Conservation (phyloP, 2,329 filamentous ascomycete genomes). For the Diaporthe citrichinensis region DNA sequence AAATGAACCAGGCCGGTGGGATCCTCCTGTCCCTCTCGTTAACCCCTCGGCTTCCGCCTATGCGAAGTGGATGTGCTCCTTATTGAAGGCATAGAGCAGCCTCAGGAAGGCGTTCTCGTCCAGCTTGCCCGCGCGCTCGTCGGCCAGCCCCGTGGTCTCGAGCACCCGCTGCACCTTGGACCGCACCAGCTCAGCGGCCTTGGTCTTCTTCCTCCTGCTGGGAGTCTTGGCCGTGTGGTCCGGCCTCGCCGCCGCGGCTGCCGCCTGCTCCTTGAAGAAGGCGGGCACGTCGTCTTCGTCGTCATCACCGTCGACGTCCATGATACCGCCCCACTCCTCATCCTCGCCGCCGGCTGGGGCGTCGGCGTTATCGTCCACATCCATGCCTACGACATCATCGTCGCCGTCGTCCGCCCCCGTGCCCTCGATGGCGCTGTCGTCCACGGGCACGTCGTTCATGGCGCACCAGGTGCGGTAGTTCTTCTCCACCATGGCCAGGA, state of each 20-base stretch:
- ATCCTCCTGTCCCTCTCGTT: background rate
- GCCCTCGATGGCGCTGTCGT: conserved; percentile 72
- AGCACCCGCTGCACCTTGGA: conserved; percentile 90
- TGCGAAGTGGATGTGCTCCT: conserved; percentile 93
- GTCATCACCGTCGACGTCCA: conserved; percentile 67
- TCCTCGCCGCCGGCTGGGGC: conserved; percentile 57
- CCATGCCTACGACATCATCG: conserved; percentile 46
- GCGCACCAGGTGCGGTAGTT: conserved; percentile 95
- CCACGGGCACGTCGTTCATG: conserved; percentile 83
- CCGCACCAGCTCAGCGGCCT: conserved; percentile 84
- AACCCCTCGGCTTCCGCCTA: conserved; percentile 51
- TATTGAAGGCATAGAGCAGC: conserved; percentile 85
- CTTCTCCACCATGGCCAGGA: conserved; percentile 84
- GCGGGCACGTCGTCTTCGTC: conserved; percentile 82
- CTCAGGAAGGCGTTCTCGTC: conserved; percentile 94
- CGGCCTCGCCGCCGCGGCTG: conserved; percentile 58
- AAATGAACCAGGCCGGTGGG: background rate
- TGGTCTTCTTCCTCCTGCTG: conserved; percentile 82
- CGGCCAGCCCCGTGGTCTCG: conserved; percentile 83
- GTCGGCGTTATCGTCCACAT: conserved; percentile 58
- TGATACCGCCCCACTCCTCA: conserved; percentile 63
- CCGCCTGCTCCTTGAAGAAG: conserved; percentile 81
- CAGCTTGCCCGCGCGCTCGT: conserved; percentile 86
- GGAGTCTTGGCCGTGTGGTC: conserved; percentile 68
- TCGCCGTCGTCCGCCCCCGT: conserved; percentile 56